Conservation (phyloP, 441 rosid genomes). For the Corymbia citriodora region DNA sequence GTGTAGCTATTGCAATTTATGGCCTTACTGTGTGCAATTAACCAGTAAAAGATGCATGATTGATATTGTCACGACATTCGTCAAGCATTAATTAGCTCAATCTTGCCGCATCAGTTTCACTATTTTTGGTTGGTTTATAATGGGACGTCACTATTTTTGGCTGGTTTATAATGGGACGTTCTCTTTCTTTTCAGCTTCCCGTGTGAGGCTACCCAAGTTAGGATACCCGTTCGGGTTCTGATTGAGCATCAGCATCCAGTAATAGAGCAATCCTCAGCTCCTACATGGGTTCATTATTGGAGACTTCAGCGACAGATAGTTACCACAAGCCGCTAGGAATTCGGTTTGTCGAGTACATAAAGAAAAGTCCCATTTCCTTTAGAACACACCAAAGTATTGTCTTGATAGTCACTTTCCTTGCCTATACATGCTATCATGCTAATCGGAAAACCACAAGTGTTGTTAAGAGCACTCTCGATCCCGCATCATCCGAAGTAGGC, state of each 20-base stretch:
- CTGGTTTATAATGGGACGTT: neutral
- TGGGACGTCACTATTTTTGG: neutral
- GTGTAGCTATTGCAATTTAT: neutral
- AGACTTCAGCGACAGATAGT: slow-evolving; percentile 11
- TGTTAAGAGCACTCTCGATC: slow-evolving; percentile 88
- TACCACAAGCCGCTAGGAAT: slow-evolving; percentile 57
- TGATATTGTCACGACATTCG: neutral
- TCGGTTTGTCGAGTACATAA: slow-evolving; percentile 40
- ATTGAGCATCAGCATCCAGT: neutral
- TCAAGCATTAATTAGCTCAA: neutral
- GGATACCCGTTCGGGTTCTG: neutral
- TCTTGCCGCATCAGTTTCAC: neutral
- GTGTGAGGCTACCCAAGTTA: neutral
- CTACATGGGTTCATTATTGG: slow-evolving; percentile 44
- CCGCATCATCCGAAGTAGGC: slow-evolving; percentile 42
- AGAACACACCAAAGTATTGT: slow-evolving; percentile 65
- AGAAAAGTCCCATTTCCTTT: slow-evolving; percentile 48
- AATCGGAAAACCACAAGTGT: slow-evolving; percentile 81
- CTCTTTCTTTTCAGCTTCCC: neutral
- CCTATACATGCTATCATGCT: slow-evolving; percentile 79
- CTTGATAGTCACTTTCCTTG: slow-evolving; percentile 73
- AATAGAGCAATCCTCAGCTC: neutral
- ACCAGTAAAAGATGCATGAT: neutral
- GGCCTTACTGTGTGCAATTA: neutral
- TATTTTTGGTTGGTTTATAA: neutral